Percentiles rank a stretch among this genome's conserved stretches.
Conservation (phyloP, 176 grass and related monocot genomes). For the Rhynchospora tenuis region DNA sequence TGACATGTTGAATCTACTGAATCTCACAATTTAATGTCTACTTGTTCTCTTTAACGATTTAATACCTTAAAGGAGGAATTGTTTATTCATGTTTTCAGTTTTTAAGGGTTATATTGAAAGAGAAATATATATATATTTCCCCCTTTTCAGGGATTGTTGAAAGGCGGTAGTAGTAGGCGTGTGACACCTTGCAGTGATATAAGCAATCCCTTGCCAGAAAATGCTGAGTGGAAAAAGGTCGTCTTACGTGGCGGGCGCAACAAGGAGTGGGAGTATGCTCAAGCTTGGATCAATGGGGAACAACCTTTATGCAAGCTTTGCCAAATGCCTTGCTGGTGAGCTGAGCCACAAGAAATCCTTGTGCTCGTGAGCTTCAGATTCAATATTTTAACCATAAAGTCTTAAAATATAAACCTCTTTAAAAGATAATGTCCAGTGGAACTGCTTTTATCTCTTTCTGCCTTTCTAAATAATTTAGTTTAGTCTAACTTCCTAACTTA, state of each 20-base stretch:
- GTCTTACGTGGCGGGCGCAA: conserved; percentile 39
- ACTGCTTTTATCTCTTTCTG: background rate
- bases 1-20: background rate
- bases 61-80: background rate
- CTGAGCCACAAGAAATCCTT: background rate
- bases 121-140: no score
- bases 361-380: background rate
- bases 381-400: background rate
- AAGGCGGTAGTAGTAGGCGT: conserved; percentile 81
- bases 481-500: background rate
- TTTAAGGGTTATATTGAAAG: conserved; percentile 82
- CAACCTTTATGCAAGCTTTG: conserved; percentile 90
- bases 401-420: background rate
- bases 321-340: conserved; percentile 77
- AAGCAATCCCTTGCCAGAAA: conserved; percentile 71
- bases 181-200: conserved; percentile 50
- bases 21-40: background rate
- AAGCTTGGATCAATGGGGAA: conserved; percentile 65
- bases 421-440: background rate
- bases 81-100: background rate
- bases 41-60: background rate
- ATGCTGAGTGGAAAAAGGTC: conserved; percentile 85
- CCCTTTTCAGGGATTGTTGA: conserved; percentile 63
- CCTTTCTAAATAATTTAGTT: background rate
- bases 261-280: conserved; percentile 66